Percentiles rank a stretch among this genome's conserved stretches.
These are phyloP conservation scores for Uncinocarpus reesii DNA, from an alignment of 2,329 filamentous ascomycete genomes.

Conservation along the genomic window DNA sequence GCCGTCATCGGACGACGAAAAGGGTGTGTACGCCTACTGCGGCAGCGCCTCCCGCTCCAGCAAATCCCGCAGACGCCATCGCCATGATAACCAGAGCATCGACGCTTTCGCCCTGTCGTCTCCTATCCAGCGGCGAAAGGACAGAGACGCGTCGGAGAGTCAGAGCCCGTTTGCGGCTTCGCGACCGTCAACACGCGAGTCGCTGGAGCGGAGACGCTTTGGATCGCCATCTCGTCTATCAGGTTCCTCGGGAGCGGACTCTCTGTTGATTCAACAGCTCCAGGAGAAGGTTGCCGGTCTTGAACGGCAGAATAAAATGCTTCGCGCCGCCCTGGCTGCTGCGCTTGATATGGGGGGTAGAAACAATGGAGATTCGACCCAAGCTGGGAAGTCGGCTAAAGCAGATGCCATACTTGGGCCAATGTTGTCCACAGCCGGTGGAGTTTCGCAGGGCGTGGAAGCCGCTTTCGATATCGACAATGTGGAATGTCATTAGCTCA, in stretches of 20 bases:
- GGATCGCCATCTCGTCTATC: constrained; percentile 2
- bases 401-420: neutral
- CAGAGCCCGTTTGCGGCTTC: neutral
- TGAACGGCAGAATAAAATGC: constrained; percentile 35
- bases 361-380: neutral
- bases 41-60: constrained; percentile 3
- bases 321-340: constrained; percentile 34
- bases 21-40: constrained; percentile 19
- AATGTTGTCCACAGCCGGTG: too few species aligned
- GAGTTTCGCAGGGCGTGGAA: neutral
- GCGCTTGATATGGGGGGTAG: constrained; percentile 31
- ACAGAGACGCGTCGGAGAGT: neutral
- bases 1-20: constrained; percentile 35
- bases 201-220: neutral
- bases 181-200: constrained; percentile 2
- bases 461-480: neutral
- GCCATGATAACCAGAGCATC: neutral
- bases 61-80: constrained; percentile 1
- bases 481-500: neutral
- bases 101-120: neutral
- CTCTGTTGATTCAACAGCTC: constrained; percentile 21
- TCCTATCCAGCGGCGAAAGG: neutral
- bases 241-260: neutral
- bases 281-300: constrained; percentile 32
- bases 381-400: neutral